phyloP scores from a whole-genome alignment of 345 rosid genomes.

The Noccaea caerulescens region DNA sequence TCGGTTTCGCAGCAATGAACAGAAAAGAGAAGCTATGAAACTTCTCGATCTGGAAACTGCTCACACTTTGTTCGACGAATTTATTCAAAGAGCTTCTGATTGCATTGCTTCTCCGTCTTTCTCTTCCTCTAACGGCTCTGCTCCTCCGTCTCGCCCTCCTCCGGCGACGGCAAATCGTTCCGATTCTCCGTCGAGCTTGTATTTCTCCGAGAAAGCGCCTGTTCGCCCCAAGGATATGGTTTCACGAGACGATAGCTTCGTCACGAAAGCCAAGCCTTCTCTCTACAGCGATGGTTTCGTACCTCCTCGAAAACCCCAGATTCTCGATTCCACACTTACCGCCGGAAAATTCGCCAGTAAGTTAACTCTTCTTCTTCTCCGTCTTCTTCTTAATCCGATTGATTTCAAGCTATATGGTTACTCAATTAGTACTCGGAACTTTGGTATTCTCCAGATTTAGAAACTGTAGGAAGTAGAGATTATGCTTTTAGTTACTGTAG shows the following conservation, averaged over 20 bases:
- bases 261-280: slow-evolving; percentile 61
- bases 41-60: slow-evolving; percentile 79
- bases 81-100: slow-evolving; percentile 81
- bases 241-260: slow-evolving; percentile 80
- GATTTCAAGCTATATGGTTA: background rate
- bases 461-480: background rate
- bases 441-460: slow-evolving; percentile 4
- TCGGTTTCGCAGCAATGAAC: slow-evolving; percentile 67
- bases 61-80: slow-evolving; percentile 76
- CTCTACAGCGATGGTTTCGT: slow-evolving; percentile 52
- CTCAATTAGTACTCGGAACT: slow-evolving; percentile 9
- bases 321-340: slow-evolving; percentile 64
- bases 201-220: slow-evolving; percentile 38
- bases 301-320: slow-evolving; percentile 51
- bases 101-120: slow-evolving; percentile 63
- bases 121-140: slow-evolving; percentile 42
- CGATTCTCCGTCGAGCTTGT: slow-evolving; percentile 39
- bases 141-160: slow-evolving; percentile 35
- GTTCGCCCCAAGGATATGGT: slow-evolving; percentile 51
- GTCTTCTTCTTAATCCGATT: background rate
- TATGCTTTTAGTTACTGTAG: slow-evolving; percentile 5
- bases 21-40: slow-evolving; percentile 73
- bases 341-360: slow-evolving; percentile 58
- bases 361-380: slow-evolving; percentile 18
- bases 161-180: background rate